phyloP scores from a whole-genome alignment of 345 rosid species.

The Salix caprea region DNA sequence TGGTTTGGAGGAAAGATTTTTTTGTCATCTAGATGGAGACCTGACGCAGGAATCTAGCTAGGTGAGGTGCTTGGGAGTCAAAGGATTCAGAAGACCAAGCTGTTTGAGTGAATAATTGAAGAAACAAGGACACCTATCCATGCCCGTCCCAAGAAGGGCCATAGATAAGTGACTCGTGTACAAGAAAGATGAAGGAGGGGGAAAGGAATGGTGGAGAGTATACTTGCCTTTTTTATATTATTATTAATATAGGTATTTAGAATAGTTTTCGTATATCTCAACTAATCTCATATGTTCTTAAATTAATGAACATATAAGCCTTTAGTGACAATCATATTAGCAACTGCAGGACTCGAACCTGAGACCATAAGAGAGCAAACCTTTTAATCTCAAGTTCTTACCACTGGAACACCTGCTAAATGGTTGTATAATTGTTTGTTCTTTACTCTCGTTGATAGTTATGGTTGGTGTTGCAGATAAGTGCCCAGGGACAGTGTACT shows the following conservation, averaged over 20 bases:
- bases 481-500: not conserved
- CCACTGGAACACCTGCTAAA: too few relatives aligned
- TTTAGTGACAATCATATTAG: too few relatives aligned
- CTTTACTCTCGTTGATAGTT: not conserved
- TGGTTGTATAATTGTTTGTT: too few relatives aligned
- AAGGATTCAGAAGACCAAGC: not conserved
- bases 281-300: too few relatives aligned
- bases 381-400: too few relatives aligned
- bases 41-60: not conserved
- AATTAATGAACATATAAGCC: too few relatives aligned
- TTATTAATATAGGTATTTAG: too few relatives aligned
- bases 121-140: conserved; percentile 18
- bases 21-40: not conserved
- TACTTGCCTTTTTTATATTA: not conserved
- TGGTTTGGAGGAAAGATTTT: not conserved
- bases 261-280: too few relatives aligned
- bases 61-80: not conserved
- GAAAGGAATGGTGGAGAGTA: conserved; percentile 17
- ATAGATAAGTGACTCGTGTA: conserved; percentile 9
- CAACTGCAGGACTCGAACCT: accelerated
- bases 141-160: conserved; percentile 5
- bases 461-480: not conserved
- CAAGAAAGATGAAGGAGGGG: not conserved
- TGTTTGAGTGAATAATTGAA: not conserved
- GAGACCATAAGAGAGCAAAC: accelerated